Conservation (phyloP, 192 early-diverging fungal species). For the Diversispora eburnea region DNA sequence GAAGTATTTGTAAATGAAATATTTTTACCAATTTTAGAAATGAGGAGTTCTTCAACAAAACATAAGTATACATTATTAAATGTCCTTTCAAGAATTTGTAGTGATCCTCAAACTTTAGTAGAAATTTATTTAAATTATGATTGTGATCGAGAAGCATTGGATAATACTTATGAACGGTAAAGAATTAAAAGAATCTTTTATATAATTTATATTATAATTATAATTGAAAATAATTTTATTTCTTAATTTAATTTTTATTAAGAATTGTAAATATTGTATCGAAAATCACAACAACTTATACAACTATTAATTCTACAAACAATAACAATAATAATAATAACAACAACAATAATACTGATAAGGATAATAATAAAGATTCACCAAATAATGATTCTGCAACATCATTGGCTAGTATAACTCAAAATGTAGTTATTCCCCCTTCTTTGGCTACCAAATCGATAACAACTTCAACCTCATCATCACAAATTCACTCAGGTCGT, state of each 20-base stretch:
- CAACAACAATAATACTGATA: slow-evolving; percentile 23
- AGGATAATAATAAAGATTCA: slow-evolving; percentile 22
- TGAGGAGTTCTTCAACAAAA: slow-evolving; percentile 54
- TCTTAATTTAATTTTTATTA: slow-evolving; percentile 1
- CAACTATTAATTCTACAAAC: slow-evolving; percentile 12
- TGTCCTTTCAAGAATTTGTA: slow-evolving; percentile 61
- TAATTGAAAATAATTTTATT: not conserved
- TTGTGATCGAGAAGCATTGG: slow-evolving; percentile 75
- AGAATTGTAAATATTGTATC: slow-evolving; percentile 66
- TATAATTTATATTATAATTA: no score
- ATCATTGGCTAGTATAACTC: not conserved
- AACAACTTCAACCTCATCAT: slow-evolving; percentile 36
- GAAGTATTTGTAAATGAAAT: slow-evolving; percentile 89
- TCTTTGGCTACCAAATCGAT: slow-evolving; percentile 43
- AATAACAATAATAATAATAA: not conserved
- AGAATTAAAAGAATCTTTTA: no score
- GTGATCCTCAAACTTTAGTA: slow-evolving; percentile 74
- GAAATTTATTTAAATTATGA: slow-evolving; percentile 96
- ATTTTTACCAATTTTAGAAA: slow-evolving; percentile 84
- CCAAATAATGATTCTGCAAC: not conserved
- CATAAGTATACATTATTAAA: slow-evolving; percentile 76
- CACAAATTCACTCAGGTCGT: not conserved
- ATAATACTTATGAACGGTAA: slow-evolving; percentile 86
- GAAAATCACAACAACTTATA: slow-evolving; percentile 52
- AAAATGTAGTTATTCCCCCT: slow-evolving; percentile 35